A percentile compares a stretch with the other conserved stretches of the same genome.
Evolutionary conservation across 352 stramenopile genomes (phyloP).

Genomic region (Phytophthora melonis): DNA sequence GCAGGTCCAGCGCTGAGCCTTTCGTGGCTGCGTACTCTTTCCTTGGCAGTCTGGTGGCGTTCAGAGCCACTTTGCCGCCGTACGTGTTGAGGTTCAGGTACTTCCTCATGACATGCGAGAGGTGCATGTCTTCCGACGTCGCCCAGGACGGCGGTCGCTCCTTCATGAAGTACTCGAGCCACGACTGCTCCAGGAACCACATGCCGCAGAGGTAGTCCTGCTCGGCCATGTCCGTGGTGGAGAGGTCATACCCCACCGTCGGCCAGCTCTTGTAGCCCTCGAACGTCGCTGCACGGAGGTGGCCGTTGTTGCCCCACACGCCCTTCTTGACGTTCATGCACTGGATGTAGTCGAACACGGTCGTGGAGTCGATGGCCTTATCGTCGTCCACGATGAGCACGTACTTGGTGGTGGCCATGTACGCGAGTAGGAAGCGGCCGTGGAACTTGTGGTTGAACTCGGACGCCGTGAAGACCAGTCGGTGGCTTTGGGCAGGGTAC

Average conservation of each 20-base stretch:
- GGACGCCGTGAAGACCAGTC: too few relatives aligned
- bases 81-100: slow-evolving; percentile 73
- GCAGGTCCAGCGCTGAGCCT: slow-evolving; percentile 53
- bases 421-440: slow-evolving; percentile 49
- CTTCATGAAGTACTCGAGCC: slow-evolving; percentile 65
- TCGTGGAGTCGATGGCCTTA: slow-evolving; percentile 42
- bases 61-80: slow-evolving; percentile 51
- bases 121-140: slow-evolving; percentile 64
- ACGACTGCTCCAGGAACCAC: slow-evolving; percentile 62
- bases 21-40: slow-evolving; percentile 51
- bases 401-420: slow-evolving; percentile 58
- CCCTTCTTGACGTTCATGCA: slow-evolving; percentile 26
- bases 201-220: slow-evolving; percentile 63
- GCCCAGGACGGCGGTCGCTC: slow-evolving; percentile 52
- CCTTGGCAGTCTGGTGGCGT: slow-evolving; percentile 36
- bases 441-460: slow-evolving; percentile 59
- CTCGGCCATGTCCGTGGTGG: slow-evolving; percentile 14
- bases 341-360: slow-evolving; percentile 41
- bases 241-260: background rate
- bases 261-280: background rate
- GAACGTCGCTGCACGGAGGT: background rate
- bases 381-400: slow-evolving; percentile 53
- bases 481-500: slow-evolving; percentile 13
- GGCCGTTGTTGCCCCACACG: background rate
- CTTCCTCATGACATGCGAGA: slow-evolving; percentile 72